A percentile compares a stretch with the other conserved stretches of the same genome.
Evolutionary conservation across 2,329 filamentous ascomycete species (phyloP).

Genomic region (Phialocephala subalpina): DNA sequence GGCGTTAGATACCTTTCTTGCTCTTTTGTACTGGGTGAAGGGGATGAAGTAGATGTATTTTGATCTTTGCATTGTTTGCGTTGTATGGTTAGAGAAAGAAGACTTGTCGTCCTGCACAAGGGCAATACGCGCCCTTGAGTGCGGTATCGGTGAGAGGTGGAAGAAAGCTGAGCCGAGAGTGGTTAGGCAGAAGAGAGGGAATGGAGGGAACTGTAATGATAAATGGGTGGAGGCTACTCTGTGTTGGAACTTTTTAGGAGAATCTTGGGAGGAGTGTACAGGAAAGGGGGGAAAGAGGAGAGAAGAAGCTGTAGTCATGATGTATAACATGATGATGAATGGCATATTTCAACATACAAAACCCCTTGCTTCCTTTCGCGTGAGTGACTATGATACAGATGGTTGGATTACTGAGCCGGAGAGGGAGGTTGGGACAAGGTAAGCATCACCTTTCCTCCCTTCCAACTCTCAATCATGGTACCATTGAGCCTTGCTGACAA

Average conservation of each 20-base stretch:
- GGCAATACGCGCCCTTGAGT: no score
- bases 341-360: background rate
- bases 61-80: background rate
- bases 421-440: no score
- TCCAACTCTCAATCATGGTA: no score
- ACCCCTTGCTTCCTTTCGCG: background rate
- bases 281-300: background rate
- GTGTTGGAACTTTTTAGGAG: background rate
- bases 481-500: no score
- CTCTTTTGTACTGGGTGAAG: background rate
- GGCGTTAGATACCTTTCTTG: conserved; percentile 9
- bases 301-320: conserved; percentile 5
- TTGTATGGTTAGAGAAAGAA: conserved; percentile 7
- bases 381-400: no score
- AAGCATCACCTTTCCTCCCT: background rate
- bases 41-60: background rate
- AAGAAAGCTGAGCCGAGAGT: background rate
- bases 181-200: background rate
- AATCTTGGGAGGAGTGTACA: background rate
- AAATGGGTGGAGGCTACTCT: conserved; percentile 2
- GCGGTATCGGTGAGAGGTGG: background rate
- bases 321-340: conserved; percentile 7
- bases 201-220: conserved; percentile 8
- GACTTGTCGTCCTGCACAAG: conserved; percentile 6
- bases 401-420: no score